Conservation (phyloP, 805 yeast species). For the Lachancea nothofagi region DNA sequence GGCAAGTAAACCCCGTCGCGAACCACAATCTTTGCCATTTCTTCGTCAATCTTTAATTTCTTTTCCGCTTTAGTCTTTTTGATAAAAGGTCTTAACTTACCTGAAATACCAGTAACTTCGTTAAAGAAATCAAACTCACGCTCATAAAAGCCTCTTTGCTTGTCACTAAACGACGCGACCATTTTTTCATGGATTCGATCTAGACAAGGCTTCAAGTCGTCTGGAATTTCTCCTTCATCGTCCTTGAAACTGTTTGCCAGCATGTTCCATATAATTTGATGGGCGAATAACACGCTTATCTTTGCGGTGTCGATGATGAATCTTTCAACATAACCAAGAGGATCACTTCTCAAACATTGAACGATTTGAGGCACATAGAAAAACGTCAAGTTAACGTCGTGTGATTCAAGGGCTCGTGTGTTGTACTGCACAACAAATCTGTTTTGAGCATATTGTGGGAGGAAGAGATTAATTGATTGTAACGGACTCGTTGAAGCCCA, state of each 20-base stretch:
- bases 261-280: slow-evolving; percentile 98
- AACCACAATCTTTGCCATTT: slow-evolving; percentile 73
- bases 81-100: slow-evolving; percentile 89
- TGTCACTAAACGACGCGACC: slow-evolving; percentile 52
- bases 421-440: slow-evolving; percentile 77
- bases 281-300: slow-evolving; percentile 87
- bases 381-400: slow-evolving; percentile 82
- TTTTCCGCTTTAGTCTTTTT: slow-evolving; percentile 93
- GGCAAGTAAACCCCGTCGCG: slow-evolving; percentile 87
- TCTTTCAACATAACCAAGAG: slow-evolving; percentile 76
- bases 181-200: slow-evolving; percentile 66
- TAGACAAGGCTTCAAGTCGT: slow-evolving; percentile 73
- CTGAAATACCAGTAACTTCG: slow-evolving; percentile 90
- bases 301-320: slow-evolving; percentile 89
- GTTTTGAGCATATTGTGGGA: slow-evolving; percentile 64
- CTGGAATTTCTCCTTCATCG: slow-evolving; percentile 79
- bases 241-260: slow-evolving; percentile 86
- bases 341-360: slow-evolving; percentile 80
- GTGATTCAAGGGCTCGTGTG: slow-evolving; percentile 81
- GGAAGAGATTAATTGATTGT: slow-evolving; percentile 75
- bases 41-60: slow-evolving; percentile 93
- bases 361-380: slow-evolving; percentile 98
- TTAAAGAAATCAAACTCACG: slow-evolving; percentile 84
- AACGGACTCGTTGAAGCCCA: slow-evolving; percentile 80
- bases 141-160: slow-evolving; percentile 64